Evolutionary conservation across 2,329 filamentous ascomycete species (phyloP).

Genomic region (Sporothrix luriei): DNA sequence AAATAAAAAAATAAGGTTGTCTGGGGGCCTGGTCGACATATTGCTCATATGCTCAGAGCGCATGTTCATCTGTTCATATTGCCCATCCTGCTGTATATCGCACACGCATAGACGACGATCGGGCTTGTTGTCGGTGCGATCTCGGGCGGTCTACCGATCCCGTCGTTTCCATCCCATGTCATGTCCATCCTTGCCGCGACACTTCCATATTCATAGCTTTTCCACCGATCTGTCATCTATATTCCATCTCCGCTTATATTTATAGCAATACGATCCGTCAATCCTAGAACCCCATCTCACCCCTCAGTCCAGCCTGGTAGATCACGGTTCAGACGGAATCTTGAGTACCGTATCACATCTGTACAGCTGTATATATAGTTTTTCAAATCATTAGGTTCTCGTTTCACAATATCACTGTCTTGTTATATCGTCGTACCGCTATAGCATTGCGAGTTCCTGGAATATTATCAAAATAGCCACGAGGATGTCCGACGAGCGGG

Average conservation of each 20-base stretch:
- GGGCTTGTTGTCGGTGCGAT: slow-evolving; percentile 18
- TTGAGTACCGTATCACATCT: slow-evolving; percentile 1
- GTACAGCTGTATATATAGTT: not conserved
- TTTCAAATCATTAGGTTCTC: too few relatives aligned
- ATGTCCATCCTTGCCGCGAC: not conserved
- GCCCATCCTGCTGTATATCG: not conserved
- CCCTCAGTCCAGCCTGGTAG: not conserved
- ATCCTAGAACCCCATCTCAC: not conserved
- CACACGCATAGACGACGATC: not conserved
- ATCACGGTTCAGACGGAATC: not conserved
- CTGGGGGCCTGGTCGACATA: not conserved
- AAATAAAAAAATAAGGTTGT: not conserved
- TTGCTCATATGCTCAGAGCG: not conserved
- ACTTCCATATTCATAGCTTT: slow-evolving; percentile 5
- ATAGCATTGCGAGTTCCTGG: not conserved
- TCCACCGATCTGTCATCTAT: not conserved
- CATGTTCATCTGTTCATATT: not conserved
- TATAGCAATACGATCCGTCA: not conserved
- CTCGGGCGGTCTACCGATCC: slow-evolving; percentile 19
- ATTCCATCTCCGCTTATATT: not conserved
- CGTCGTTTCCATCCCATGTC: not conserved
- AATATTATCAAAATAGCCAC: not conserved
- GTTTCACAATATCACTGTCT: not conserved
- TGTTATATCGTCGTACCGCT: not conserved
- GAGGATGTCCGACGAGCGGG: slow-evolving; percentile 4